These are phyloP conservation scores for Nemania sp. DNA, from an alignment of 2,329 filamentous ascomycete genomes.

Conservation along the genomic window DNA sequence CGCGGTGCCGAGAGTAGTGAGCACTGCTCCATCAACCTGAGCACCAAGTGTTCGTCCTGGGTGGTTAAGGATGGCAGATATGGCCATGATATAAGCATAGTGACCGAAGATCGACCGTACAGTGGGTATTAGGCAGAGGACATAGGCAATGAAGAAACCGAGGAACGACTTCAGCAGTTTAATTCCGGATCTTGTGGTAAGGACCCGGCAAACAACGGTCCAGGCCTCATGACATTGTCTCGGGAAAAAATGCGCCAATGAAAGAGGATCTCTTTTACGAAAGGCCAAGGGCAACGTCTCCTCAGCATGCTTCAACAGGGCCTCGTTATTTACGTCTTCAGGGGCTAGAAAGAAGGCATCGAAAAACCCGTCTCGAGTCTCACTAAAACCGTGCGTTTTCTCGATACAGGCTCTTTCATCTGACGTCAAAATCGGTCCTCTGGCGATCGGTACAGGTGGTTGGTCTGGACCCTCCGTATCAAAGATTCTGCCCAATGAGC, in stretches of 20 bases:
- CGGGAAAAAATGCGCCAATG: slow-evolving; percentile 50
- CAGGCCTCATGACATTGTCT: slow-evolving; percentile 51
- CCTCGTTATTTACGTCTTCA: slow-evolving; percentile 42
- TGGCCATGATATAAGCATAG: slow-evolving; percentile 58
- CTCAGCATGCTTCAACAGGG: slow-evolving; percentile 47
- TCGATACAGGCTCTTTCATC: slow-evolving; percentile 39
- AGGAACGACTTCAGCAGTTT: slow-evolving; percentile 56
- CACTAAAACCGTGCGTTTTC: slow-evolving; percentile 48
- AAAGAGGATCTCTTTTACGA: slow-evolving; percentile 51
- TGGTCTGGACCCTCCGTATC: slow-evolving; percentile 31
- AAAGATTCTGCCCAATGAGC: slow-evolving; percentile 37
- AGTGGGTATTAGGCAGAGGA: slow-evolving; percentile 56
- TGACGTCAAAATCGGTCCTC: slow-evolving; percentile 22
- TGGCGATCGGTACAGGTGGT: slow-evolving; percentile 15
- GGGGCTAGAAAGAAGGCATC: slow-evolving; percentile 53
- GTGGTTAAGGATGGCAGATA: slow-evolving; percentile 63
- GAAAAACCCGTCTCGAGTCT: slow-evolving; percentile 52
- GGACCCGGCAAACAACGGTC: slow-evolving; percentile 45
- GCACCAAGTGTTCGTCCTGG: slow-evolving; percentile 58
- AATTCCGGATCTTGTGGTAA: slow-evolving; percentile 55
- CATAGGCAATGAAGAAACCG: slow-evolving; percentile 60
- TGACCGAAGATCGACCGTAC: slow-evolving; percentile 55
- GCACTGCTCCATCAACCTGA: slow-evolving; percentile 58
- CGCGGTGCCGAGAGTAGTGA: slow-evolving; percentile 57
- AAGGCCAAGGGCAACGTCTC: slow-evolving; percentile 52